phyloP scores from a whole-genome alignment of 768 basidiomycete genomes.

The Neoboletus magnificus region DNA sequence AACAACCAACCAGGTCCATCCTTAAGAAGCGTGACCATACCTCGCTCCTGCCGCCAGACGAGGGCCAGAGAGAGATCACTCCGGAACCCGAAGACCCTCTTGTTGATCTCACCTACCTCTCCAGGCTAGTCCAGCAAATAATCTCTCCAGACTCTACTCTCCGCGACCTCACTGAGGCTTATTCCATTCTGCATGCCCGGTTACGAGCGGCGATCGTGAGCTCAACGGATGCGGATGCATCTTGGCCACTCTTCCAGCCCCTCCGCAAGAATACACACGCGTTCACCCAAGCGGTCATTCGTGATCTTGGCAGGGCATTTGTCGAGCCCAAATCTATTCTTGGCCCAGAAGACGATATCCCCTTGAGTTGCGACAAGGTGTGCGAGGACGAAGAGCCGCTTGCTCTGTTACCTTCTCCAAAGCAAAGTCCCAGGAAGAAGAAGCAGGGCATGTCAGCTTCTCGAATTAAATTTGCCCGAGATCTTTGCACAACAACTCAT shows the following conservation, averaged over 20 bases:
- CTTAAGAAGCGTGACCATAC: constrained; percentile 50
- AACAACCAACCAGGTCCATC: constrained; percentile 60
- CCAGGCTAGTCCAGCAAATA: constrained; percentile 60
- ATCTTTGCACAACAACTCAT: constrained; percentile 71
- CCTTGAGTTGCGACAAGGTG: constrained; percentile 23
- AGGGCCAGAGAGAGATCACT: constrained; percentile 56
- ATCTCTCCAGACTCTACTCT: constrained; percentile 46
- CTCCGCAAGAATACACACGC: constrained; percentile 50
- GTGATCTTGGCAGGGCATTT: constrained; percentile 66
- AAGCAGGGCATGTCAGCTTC: constrained; percentile 73
- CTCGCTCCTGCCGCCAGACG: constrained; percentile 38
- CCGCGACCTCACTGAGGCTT: constrained; percentile 67
- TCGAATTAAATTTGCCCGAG: constrained; percentile 75
- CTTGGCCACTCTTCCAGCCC: constrained; percentile 72
- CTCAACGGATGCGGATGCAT: constrained; percentile 53
- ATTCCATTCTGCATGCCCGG: constrained; percentile 65
- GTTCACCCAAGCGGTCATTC: constrained; percentile 57
- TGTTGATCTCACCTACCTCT: constrained; percentile 59
- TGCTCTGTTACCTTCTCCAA: constrained; percentile 60
- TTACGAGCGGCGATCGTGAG: constrained; percentile 44
- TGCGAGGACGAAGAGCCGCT: constrained; percentile 26
- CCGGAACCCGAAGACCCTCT: constrained; percentile 77
- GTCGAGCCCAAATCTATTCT: constrained; percentile 46
- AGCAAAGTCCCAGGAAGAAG: constrained; percentile 52
- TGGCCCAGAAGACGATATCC: constrained; percentile 19